Conservation (phyloP, 768 basidiomycete species). For the Pisolithus sp. region DNA sequence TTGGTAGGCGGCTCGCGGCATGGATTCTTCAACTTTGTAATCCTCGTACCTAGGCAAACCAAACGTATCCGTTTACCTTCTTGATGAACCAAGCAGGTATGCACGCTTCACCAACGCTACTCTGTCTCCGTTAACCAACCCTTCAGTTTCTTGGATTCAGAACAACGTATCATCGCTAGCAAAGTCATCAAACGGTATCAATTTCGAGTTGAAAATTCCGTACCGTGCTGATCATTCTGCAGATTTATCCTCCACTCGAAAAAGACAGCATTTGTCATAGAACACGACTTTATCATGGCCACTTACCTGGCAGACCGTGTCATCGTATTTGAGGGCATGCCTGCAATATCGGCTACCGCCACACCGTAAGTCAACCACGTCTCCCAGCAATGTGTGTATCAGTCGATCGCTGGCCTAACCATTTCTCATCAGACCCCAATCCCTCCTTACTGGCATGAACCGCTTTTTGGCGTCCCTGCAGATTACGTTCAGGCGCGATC, state of each 20-base stretch:
- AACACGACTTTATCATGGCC: slow-evolving; percentile 99
- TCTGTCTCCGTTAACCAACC: background rate
- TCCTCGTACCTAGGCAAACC: slow-evolving; percentile 49
- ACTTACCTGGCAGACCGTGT: slow-evolving; percentile 98
- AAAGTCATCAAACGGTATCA: slow-evolving; percentile 93
- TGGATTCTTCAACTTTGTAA: slow-evolving; percentile 2
- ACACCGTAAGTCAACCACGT: slow-evolving; percentile 58
- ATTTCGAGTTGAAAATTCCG: background rate
- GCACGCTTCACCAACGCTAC: slow-evolving; percentile 11
- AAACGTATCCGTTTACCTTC: slow-evolving; percentile 82
- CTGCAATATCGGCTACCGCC: slow-evolving; percentile 84
- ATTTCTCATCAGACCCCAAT: slow-evolving; percentile 65
- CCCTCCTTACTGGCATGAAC: slow-evolving; percentile 95
- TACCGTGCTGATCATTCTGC: slow-evolving; percentile 1
- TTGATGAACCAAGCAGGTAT: slow-evolving; percentile 88
- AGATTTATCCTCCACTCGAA: slow-evolving; percentile 94
- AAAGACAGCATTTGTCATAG: slow-evolving; percentile 97
- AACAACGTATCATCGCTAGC: slow-evolving; percentile 97
- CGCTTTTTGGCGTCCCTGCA: slow-evolving; percentile 92
- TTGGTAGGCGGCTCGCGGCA: slow-evolving; percentile 44
- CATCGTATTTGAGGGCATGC: slow-evolving; percentile 85
- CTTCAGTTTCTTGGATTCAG: slow-evolving; percentile 88
- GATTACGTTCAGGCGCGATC: slow-evolving; percentile 97
- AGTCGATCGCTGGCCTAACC: background rate
- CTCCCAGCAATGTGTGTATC: background rate